Base-by-base conservation (phyloP, 208 protist species). In the Herpetomonas samuelpessoai region DNA sequence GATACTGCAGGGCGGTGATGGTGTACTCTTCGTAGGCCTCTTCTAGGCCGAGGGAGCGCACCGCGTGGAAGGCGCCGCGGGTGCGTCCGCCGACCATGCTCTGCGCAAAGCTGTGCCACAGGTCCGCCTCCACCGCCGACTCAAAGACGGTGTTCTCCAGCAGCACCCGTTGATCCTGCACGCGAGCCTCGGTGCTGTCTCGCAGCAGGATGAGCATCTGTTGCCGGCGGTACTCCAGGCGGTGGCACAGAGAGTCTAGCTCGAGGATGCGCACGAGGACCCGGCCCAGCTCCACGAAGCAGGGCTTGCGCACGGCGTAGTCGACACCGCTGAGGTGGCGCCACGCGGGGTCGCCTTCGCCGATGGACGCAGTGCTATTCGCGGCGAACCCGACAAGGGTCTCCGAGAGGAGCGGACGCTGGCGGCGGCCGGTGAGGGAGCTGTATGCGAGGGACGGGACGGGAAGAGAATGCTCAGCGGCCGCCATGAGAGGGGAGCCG, bases 11-110 rank as follows among this genome's bases (percentile, higher is more conserved):
- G 21, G 69, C 75, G 2, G 82, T 88, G 58, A 92, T 84, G 54
- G 77, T 88, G 66, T 86, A 95, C 63, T 92, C 81, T 49, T 91
- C 85, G 62, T 85, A 92, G 31, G 76, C 78, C 41, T 85, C 81
- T 55, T 91, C 78, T 0, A 92, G 76, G 46, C 84, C 83, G 4
- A 91, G 73, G 49, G 66, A 65, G 16, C 71, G 77, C 26, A 94
- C 53, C 4, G 58, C 68, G 27, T 81, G 66, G 26, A 67, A 81
- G 22, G 79, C 53, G n/a, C 73, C 71, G 22, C 67, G 14, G 10
- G 57, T 47, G 26, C 71, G 56, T 10, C 28, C n/a, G 6, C 52
- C 44, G 27, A 62, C 77, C 35, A 92, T 61, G 22, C 69, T 68
- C 56, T 78, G 57, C 12, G 80, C 79, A 57, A 85, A 94, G 12